Evolutionary conservation across 1,139 yeast species (phyloP).

Genomic region (Saccharomyces hybrid): DNA sequence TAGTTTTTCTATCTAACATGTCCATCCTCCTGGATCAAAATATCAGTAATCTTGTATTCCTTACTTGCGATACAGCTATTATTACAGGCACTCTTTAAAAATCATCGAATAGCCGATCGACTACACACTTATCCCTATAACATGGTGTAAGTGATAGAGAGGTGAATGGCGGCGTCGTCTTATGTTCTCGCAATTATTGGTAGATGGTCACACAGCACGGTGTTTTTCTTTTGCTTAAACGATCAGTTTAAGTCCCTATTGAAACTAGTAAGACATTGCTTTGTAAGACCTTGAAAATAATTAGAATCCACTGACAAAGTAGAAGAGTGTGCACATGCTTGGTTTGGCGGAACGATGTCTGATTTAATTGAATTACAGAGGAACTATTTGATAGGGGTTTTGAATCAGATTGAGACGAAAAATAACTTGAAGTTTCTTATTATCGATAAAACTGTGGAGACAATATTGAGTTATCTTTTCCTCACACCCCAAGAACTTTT

Average conservation of each 20-base stretch:
- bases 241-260: neutral
- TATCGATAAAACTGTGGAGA: conserved; percentile 37
- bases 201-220: conserved; percentile 1
- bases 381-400: conserved; percentile 19
- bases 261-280: neutral
- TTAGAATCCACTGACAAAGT: neutral
- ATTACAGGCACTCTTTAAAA: neutral
- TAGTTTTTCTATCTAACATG: neutral
- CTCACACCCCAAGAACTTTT: conserved; percentile 34
- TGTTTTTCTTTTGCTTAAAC: conserved; percentile 1
- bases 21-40: neutral
- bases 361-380: conserved; percentile 29
- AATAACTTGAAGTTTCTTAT: conserved; percentile 37
- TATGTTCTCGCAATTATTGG: neutral
- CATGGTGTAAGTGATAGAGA: neutral
- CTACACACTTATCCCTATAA: neutral
- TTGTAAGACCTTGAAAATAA: neutral
- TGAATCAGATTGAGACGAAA: conserved; percentile 26
- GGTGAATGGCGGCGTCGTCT: neutral
- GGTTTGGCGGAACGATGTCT: conserved; percentile 20
- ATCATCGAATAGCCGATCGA: neutral
- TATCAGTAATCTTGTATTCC: neutral
- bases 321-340: neutral
- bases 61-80: neutral
- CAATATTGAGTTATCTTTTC: conserved; percentile 31